phyloP scores from a whole-genome alignment of 2,329 filamentous ascomycete species.

The Laburnicola sp. region DNA sequence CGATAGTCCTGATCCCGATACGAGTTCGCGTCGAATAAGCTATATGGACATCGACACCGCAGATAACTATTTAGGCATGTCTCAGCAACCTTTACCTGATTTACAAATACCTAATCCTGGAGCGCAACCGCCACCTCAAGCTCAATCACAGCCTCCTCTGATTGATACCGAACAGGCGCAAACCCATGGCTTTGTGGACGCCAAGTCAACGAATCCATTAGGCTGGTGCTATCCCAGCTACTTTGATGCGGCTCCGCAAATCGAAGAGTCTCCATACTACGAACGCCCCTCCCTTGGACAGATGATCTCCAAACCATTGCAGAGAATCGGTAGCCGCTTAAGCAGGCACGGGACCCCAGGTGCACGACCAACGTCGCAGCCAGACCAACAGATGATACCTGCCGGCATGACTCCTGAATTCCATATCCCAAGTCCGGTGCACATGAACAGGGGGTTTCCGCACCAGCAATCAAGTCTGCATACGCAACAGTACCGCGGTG shows the following conservation, averaged over 20 bases:
- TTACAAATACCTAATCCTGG: slow-evolving; percentile 25
- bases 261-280: slow-evolving; percentile 44
- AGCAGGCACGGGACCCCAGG: slow-evolving; percentile 30
- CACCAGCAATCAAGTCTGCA: slow-evolving; percentile 6
- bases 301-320: slow-evolving; percentile 39
- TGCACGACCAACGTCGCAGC: slow-evolving; percentile 27
- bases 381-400: slow-evolving; percentile 19
- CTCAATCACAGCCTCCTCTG: slow-evolving; percentile 23
- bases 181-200: slow-evolving; percentile 26
- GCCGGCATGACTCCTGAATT: slow-evolving; percentile 31
- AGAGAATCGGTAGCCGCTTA: slow-evolving; percentile 37
- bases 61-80: slow-evolving; percentile 32
- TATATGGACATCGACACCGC: slow-evolving; percentile 44
- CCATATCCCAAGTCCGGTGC: slow-evolving; percentile 22
- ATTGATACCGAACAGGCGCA: slow-evolving; percentile 27
- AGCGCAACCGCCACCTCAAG: slow-evolving; percentile 19
- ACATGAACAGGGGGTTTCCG: slow-evolving; percentile 27
- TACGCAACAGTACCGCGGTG: slow-evolving; percentile 2
- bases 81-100: slow-evolving; percentile 34
- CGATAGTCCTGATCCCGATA: slow-evolving; percentile 30
- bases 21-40: slow-evolving; percentile 37
- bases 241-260: slow-evolving; percentile 38
- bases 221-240: slow-evolving; percentile 41
- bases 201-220: slow-evolving; percentile 36
- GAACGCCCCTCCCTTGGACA: slow-evolving; percentile 41